These are phyloP conservation scores for Tulasnella sp. DNA, from an alignment of 768 basidiomycete species.

Conservation along the genomic window DNA sequence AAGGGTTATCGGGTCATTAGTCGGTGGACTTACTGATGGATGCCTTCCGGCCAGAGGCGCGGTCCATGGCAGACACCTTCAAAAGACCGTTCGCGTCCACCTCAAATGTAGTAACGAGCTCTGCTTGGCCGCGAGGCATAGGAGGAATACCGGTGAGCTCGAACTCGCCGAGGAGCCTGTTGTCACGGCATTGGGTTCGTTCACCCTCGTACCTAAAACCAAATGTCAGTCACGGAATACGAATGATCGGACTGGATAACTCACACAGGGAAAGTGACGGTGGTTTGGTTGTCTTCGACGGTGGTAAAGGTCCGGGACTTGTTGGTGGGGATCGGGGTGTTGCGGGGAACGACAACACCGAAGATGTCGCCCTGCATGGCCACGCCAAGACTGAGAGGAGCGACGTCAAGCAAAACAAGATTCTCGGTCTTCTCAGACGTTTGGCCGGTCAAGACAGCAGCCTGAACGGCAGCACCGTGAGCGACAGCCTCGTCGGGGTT, in stretches of 20 bases:
- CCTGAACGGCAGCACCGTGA: conserved; percentile 99
- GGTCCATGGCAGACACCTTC: conserved; percentile 98
- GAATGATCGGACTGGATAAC: conserved; percentile 39
- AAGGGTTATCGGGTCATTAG: conserved; percentile 3
- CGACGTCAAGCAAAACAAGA: conserved; percentile 96
- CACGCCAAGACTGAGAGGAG: conserved; percentile 97
- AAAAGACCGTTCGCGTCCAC: conserved; percentile 99
- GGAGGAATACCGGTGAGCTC: conserved; percentile 99
- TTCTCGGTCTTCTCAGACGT: conserved; percentile 99
- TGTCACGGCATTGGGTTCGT: conserved; percentile 99
- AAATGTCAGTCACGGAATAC: conserved; percentile 34
- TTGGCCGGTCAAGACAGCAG: conserved; percentile 97
- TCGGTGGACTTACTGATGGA: conserved; percentile 75
- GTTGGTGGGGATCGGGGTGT: conserved; percentile 99
- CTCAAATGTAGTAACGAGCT: conserved; percentile 99
- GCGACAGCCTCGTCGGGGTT: conserved; percentile 99
- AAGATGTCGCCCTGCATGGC: conserved; percentile 99
- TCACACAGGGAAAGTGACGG: conserved; percentile 99
- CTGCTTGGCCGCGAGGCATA: conserved; percentile 99
- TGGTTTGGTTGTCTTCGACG: conserved; percentile 99
- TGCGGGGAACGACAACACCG: conserved; percentile 98
- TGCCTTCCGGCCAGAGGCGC: conserved; percentile 98
- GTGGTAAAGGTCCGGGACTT: conserved; percentile 99
- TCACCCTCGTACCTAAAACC: conserved; percentile 88
- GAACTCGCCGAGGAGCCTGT: conserved; percentile 98